Evolutionary conservation across 305 asterid genomes (phyloP), one percentile per base, ranked within the genome.

Genomic region (Fraxinus baroniana): DNA sequence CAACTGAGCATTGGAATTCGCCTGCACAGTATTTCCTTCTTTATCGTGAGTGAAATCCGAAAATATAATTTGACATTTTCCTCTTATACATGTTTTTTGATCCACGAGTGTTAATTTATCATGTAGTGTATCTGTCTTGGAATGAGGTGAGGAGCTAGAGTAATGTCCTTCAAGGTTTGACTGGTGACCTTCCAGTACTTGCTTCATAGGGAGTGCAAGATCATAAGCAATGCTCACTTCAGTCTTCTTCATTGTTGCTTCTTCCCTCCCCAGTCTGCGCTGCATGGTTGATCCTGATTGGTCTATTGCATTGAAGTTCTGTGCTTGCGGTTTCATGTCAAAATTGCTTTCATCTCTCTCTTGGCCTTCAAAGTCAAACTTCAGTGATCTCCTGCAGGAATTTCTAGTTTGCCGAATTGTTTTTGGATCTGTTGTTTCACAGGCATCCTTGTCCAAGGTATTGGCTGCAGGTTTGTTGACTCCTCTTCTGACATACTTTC

Each of bases 1-100:
- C 77, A 52, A 68, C 44, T 82, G 90, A 41, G 86, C 36, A 37
- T 74, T 78, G 37, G 83, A 79, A 83, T 83, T 81, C 85, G 82
- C 86, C 79, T 86, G 90, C 76, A 52, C 82, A 36, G 55, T 77
- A 83, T 84, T 87, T 46, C 79, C 90, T 87, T 89, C 95, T 90
- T 93, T 89, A 78, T 92, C 97, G n/a, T 89, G 97, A 72, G 97
- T 93, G 72, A 79, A 91, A 78, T 92, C 89, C 1, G 97, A 92
- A 91, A 93, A 93, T 68, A 92, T 82, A 83, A 93, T 88, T 78
- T 90, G 94, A 83, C 96, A 91, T 88, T 89, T 94, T 71, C 93
- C 93, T 87, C 88, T 90, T 64, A 89, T 85, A 79, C 84, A 24
- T 72, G 60, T 84, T 78, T 55, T 84, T 80, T 81, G 88, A 83